A percentile compares a stretch with the other conserved stretches of the same genome.
phyloP scores from a whole-genome alignment of 2,329 filamentous ascomycete species.

The Diaporthe nobilis region DNA sequence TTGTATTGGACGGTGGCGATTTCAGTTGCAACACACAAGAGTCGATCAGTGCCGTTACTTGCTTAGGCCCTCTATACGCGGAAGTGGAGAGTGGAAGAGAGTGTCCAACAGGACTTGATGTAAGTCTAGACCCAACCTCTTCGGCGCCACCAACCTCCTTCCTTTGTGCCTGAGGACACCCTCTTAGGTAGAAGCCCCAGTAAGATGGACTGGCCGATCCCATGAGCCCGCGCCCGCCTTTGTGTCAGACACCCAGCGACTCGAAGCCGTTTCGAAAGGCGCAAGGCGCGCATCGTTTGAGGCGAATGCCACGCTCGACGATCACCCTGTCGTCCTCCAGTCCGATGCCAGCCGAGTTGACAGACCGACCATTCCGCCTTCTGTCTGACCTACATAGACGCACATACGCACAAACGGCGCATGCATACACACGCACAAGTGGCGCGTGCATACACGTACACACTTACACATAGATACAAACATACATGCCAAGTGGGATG shows the following conservation, averaged over 20 bases:
- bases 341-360: constrained; percentile 14
- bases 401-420: neutral
- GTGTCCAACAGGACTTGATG: neutral
- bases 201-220: neutral
- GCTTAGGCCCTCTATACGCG: neutral
- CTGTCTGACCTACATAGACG: constrained; percentile 18
- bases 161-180: neutral
- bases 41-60: neutral
- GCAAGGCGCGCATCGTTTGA: neutral
- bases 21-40: neutral
- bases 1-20: neutral
- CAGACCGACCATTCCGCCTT: constrained; percentile 19
- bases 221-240: neutral
- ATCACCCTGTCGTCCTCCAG: neutral
- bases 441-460: neutral
- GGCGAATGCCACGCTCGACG: neutral
- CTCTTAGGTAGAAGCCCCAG: neutral
- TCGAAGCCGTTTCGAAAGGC: constrained; percentile 4
- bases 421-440: neutral
- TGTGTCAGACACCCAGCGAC: neutral
- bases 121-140: constrained; percentile 7
- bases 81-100: neutral
- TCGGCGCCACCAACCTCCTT: neutral
- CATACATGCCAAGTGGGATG: constrained; percentile 9
- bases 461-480: neutral